Conservation (phyloP, 164 flowering plant genomes). For the Piper betle region DNA sequence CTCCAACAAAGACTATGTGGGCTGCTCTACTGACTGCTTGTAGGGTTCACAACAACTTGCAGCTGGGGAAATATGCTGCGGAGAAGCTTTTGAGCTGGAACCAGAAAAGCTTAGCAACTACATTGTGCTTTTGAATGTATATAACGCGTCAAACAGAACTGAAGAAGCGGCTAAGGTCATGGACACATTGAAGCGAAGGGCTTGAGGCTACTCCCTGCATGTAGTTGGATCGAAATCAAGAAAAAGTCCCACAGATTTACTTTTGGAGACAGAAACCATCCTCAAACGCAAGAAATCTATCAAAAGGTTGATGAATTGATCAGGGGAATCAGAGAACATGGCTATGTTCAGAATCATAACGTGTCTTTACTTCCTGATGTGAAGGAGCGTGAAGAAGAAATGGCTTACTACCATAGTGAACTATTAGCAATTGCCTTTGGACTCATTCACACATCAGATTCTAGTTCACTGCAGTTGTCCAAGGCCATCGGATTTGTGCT, state of each 20-base stretch:
- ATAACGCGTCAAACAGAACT: slow-evolving; percentile 38
- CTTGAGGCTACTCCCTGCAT: slow-evolving; percentile 46
- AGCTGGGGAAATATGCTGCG: slow-evolving; percentile 77
- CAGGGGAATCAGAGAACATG: slow-evolving; percentile 37
- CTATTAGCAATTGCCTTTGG: slow-evolving; percentile 70
- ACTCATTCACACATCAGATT: slow-evolving; percentile 36
- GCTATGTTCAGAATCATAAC: slow-evolving; percentile 29
- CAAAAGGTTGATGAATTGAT: slow-evolving; percentile 37
- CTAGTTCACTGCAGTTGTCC: slow-evolving; percentile 53
- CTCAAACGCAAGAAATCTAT: slow-evolving; percentile 37
- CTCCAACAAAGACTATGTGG: slow-evolving; percentile 74
- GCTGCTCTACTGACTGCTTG: slow-evolving; percentile 78
- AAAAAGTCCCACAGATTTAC: slow-evolving; percentile 36
- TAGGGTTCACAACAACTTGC: slow-evolving; percentile 52
- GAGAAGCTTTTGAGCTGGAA: slow-evolving; percentile 60
- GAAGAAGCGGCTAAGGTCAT: slow-evolving; percentile 56
- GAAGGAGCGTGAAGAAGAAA: slow-evolving; percentile 42
- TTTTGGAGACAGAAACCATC: slow-evolving; percentile 48
- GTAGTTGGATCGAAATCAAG: slow-evolving; percentile 72
- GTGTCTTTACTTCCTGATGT: slow-evolving; percentile 68
- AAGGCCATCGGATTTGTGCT: slow-evolving; percentile 59
- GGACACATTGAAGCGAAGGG: slow-evolving; percentile 51
- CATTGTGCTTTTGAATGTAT: slow-evolving; percentile 63
- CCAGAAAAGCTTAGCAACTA: slow-evolving; percentile 69
- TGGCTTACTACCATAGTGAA: slow-evolving; percentile 50